Conservation (phyloP, 768 basidiomycete species). For the Agrocybe praecox region DNA sequence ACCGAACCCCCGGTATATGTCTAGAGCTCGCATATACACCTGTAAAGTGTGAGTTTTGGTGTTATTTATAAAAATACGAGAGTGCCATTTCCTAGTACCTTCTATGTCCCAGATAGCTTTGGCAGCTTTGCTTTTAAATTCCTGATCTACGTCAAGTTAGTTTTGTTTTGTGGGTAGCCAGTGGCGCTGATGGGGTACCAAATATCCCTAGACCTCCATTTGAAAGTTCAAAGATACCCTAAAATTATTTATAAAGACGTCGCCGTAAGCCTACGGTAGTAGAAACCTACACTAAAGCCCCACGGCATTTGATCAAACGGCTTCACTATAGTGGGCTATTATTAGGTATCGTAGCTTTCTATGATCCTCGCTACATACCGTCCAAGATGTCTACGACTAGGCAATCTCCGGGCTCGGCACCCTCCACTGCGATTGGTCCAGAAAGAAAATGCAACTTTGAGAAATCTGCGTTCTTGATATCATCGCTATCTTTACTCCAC, state of each 20-base stretch:
- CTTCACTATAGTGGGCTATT: constrained; percentile 44
- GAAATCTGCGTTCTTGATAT: constrained; percentile 66
- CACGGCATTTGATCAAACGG: constrained; percentile 80
- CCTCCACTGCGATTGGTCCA: constrained; percentile 75
- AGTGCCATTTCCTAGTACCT: constrained; percentile 53
- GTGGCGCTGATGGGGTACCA: constrained; percentile 38
- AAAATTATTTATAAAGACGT: too few species aligned
- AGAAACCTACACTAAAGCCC: constrained; percentile 30
- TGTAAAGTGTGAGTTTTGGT: too few species aligned
- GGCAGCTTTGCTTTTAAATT: constrained; percentile 70
- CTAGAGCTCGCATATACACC: constrained; percentile 74
- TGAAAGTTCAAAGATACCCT: constrained; percentile 76
- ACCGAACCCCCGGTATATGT: constrained; percentile 79
- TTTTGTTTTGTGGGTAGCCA: too few species aligned
- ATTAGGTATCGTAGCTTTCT: too few species aligned
- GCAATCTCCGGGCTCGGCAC: constrained; percentile 78
- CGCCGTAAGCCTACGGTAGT: too few species aligned
- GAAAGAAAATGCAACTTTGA: constrained; percentile 74
- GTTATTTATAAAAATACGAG: too few species aligned
- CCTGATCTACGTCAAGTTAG: constrained; percentile 36
- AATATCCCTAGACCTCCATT: constrained; percentile 72
- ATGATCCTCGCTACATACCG: too few species aligned
- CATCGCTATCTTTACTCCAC: constrained; percentile 54
- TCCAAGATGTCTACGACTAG: constrained; percentile 82
- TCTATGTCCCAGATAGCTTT: constrained; percentile 86